These are phyloP conservation scores for Neurospora sublineolata DNA, from an alignment of 495 filamentous ascomycete genomes.

Conservation along the genomic window DNA sequence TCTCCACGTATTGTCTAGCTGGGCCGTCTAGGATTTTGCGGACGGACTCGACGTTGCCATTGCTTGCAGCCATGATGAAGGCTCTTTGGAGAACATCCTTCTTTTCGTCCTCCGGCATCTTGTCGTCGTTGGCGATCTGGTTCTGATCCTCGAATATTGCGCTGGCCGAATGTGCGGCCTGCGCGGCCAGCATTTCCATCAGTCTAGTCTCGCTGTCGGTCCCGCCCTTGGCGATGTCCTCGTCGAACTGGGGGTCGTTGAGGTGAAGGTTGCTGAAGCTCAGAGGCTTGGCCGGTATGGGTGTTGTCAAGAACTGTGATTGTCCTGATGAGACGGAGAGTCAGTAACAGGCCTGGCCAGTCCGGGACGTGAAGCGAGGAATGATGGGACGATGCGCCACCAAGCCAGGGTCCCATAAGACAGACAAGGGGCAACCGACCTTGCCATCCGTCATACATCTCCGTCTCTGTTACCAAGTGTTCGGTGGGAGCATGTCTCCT, in stretches of 20 bases:
- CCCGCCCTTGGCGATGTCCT: constrained; percentile 45
- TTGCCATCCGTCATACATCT: constrained; percentile 99
- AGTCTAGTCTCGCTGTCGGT: constrained; percentile 76
- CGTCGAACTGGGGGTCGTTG: constrained; percentile 60
- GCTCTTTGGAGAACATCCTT: constrained; percentile 69
- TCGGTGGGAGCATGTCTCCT: constrained; percentile 48
- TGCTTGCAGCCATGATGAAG: constrained; percentile 92
- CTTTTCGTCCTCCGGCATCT: constrained; percentile 67
- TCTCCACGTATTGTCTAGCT: constrained; percentile 67
- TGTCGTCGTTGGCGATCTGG: constrained; percentile 58
- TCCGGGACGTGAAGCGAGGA: background rate
- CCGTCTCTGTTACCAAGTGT: constrained; percentile 59
- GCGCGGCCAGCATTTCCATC: constrained; percentile 92
- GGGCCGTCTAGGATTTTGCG: constrained; percentile 63
- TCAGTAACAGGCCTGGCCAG: constrained; percentile 8
- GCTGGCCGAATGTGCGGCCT: constrained; percentile 71
- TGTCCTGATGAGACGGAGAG: constrained; percentile 50
- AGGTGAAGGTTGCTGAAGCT: constrained; percentile 72
- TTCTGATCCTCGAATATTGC: constrained; percentile 67
- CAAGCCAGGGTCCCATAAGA: constrained; percentile 4
- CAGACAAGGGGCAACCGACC: constrained; percentile 40
- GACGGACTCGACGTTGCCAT: constrained; percentile 80
- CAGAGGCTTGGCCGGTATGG: constrained; percentile 69
- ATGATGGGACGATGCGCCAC: background rate
- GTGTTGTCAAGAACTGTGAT: constrained; percentile 83